Evolutionary conservation across 2,329 filamentous ascomycete genomes (phyloP).

Genomic region (Ophiostoma pallidulum): DNA sequence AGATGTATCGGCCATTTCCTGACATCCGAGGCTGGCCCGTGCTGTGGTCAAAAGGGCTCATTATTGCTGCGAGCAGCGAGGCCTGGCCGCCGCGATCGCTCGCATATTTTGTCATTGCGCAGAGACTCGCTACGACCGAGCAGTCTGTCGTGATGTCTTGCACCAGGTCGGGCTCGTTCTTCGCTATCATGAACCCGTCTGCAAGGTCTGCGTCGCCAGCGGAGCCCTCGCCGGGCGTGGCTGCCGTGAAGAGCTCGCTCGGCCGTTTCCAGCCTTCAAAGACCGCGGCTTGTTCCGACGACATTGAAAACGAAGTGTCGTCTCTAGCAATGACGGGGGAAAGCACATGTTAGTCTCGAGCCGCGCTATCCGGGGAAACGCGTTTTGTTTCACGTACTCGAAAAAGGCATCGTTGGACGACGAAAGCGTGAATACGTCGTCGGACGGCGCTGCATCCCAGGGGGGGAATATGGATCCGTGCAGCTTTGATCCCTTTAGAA

Average conservation of each 20-base stretch:
- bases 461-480: conserved; percentile 78
- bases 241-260: conserved; percentile 48
- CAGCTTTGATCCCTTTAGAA: conserved; percentile 68
- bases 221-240: neutral
- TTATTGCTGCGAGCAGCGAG: conserved; percentile 58
- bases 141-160: conserved; percentile 96
- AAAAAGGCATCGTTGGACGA: conserved; percentile 44
- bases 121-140: conserved; percentile 91
- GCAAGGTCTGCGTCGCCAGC: neutral
- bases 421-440: conserved; percentile 50
- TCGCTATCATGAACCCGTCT: conserved; percentile 25
- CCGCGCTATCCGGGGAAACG: too few relatives aligned
- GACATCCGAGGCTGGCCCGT: conserved; percentile 54
- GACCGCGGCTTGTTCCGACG: conserved; percentile 61
- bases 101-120: conserved; percentile 64
- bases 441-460: conserved; percentile 58
- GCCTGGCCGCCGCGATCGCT: conserved; percentile 34
- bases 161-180: conserved; percentile 65
- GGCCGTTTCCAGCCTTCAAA: conserved; percentile 80
- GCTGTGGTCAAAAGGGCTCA: conserved; percentile 61
- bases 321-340: conserved; percentile 44
- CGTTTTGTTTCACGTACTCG: conserved; percentile 40
- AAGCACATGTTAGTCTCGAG: neutral
- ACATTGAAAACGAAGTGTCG: conserved; percentile 58
- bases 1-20: conserved; percentile 76